Conservation (phyloP, 1,139 yeast species). For the Magnusiomyces sp. region DNA sequence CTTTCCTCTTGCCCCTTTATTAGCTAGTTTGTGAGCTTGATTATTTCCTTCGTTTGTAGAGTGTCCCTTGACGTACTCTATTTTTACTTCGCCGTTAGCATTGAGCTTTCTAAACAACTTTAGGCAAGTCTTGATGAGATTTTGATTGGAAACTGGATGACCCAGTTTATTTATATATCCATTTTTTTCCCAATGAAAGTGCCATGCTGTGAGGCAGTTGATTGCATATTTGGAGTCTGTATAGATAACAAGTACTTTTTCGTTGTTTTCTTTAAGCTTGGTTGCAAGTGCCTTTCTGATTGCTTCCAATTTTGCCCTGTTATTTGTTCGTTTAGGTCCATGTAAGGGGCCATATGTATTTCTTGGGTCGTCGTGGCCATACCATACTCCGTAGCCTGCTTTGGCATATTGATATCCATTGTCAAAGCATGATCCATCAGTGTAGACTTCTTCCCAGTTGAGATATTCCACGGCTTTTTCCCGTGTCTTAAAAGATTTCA, state of each 20-base stretch:
- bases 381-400: slow-evolving; percentile 74
- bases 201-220: slow-evolving; percentile 45
- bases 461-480: too few relatives aligned
- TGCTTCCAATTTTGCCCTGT: slow-evolving; percentile 72
- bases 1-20: background rate
- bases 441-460: slow-evolving; percentile 35
- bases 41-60: slow-evolving; percentile 63
- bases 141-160: slow-evolving; percentile 42
- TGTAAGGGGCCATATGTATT: slow-evolving; percentile 46
- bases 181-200: slow-evolving; percentile 42
- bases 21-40: slow-evolving; percentile 69
- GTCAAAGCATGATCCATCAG: slow-evolving; percentile 64
- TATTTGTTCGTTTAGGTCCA: slow-evolving; percentile 56
- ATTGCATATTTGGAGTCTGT: slow-evolving; percentile 56
- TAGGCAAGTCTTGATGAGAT: slow-evolving; percentile 36
- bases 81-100: slow-evolving; percentile 31
- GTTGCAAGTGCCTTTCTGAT: slow-evolving; percentile 43
- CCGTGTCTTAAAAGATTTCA: too few relatives aligned
- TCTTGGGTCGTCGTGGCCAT: slow-evolving; percentile 46
- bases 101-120: slow-evolving; percentile 28
- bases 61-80: slow-evolving; percentile 69
- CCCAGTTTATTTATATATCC: slow-evolving; percentile 45
- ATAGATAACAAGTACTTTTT: slow-evolving; percentile 24
- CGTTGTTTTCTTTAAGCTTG: background rate
- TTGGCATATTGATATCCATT: slow-evolving; percentile 40